These are phyloP conservation scores for Penicillium canariense DNA, from an alignment of 495 filamentous ascomycete species.

Conservation along the genomic window DNA sequence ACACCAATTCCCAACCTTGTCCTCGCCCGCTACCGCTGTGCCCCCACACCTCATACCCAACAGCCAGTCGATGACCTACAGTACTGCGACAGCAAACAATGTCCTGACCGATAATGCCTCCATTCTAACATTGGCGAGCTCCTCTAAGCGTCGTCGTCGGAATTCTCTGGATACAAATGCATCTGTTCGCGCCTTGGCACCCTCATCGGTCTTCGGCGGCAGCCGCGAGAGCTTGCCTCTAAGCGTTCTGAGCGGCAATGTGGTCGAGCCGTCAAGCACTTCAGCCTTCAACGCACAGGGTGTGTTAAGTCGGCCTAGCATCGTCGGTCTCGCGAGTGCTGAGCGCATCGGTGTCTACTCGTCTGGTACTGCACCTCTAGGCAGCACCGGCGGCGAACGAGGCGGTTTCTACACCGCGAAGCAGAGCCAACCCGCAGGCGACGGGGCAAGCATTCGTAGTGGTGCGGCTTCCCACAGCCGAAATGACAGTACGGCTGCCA, in stretches of 20 bases:
- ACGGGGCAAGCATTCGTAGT: slow-evolving; percentile 76
- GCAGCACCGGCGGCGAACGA: slow-evolving; percentile 61
- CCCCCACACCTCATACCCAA: slow-evolving; percentile 71
- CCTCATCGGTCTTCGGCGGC: slow-evolving; percentile 88
- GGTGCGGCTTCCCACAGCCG: slow-evolving; percentile 71
- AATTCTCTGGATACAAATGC: slow-evolving; percentile 95
- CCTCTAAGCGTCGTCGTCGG: slow-evolving; percentile 82
- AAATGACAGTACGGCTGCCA: slow-evolving; percentile 79
- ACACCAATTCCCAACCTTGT: slow-evolving; percentile 74
- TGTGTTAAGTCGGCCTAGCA: slow-evolving; percentile 48
- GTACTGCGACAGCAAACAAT: slow-evolving; percentile 85
- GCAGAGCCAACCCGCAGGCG: slow-evolving; percentile 55
- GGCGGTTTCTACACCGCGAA: slow-evolving; percentile 78
- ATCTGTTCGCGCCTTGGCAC: slow-evolving; percentile 86
- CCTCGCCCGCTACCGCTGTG: slow-evolving; percentile 72
- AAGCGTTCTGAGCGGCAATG: slow-evolving; percentile 78
- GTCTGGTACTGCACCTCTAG: slow-evolving; percentile 63
- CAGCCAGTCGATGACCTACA: slow-evolving; percentile 79
- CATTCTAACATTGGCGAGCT: slow-evolving; percentile 93
- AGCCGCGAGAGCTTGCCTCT: slow-evolving; percentile 84
- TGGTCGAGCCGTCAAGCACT: slow-evolving; percentile 53
- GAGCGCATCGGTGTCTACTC: slow-evolving; percentile 85
- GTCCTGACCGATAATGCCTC: slow-evolving; percentile 92
- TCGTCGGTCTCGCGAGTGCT: slow-evolving; percentile 61
- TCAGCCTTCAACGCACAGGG: slow-evolving; percentile 52